A percentile compares a stretch with the other conserved stretches of the same genome.
phyloP scores from a whole-genome alignment of 148 eudicot species.

The Rhododendron ferrugineum region DNA sequence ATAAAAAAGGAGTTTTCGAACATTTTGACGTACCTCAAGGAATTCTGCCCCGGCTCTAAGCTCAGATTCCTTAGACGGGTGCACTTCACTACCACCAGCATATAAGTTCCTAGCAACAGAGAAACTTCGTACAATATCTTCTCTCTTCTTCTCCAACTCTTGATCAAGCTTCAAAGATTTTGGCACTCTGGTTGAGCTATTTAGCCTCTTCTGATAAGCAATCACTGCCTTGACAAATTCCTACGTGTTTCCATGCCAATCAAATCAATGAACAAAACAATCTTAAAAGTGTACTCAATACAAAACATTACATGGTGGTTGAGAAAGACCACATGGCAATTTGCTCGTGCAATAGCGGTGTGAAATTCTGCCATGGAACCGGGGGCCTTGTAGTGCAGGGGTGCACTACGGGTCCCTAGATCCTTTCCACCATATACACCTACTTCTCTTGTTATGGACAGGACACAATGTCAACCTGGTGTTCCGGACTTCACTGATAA shows the following conservation, averaged over 20 bases:
- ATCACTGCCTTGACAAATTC: constrained; percentile 74
- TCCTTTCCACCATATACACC: not conserved
- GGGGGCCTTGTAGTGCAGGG: too few species aligned
- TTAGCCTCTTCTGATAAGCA: constrained; percentile 60
- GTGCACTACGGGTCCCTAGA: not conserved
- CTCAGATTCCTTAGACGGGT: constrained; percentile 36
- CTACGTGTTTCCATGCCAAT: constrained; percentile 23
- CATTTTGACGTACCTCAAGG: constrained; percentile 41
- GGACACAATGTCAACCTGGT: too few species aligned
- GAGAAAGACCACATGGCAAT: too few species aligned
- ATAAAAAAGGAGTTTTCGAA: not conserved
- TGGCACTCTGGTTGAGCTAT: constrained; percentile 27
- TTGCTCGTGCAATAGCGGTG: too few species aligned
- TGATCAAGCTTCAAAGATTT: constrained; percentile 39
- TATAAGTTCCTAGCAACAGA: constrained; percentile 64
- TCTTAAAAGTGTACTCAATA: not conserved
- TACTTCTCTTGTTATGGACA: too few species aligned
- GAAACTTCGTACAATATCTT: constrained; percentile 49
- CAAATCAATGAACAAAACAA: not conserved
- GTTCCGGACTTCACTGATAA: too few species aligned
- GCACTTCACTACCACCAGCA: constrained; percentile 18
- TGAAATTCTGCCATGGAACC: too few species aligned
- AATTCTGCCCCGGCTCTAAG: constrained; percentile 59
- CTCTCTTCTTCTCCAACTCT: constrained; percentile 57
- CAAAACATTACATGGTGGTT: not conserved